These are phyloP conservation scores for Agaricus blazei DNA, from an alignment of 768 basidiomycete genomes.

Conservation along the genomic window DNA sequence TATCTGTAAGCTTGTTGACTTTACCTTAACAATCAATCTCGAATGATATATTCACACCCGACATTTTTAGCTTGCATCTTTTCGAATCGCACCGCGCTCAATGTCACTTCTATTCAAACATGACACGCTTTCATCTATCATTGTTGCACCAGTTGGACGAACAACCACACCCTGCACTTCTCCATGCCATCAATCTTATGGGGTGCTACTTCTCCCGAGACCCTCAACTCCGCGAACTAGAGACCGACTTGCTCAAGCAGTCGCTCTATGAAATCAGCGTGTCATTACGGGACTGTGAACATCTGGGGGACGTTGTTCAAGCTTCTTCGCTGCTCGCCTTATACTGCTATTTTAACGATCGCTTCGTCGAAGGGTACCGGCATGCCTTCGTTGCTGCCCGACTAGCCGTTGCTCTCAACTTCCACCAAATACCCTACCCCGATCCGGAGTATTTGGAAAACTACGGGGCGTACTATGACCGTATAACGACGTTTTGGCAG, in stretches of 20 bases:
- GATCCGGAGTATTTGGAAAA: conserved; percentile 15
- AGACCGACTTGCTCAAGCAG: conserved; percentile 43
- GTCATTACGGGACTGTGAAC: conserved; percentile 51
- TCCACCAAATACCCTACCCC: conserved; percentile 44
- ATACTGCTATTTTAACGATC: conserved; percentile 54
- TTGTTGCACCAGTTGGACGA: conserved; percentile 2
- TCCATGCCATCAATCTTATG: conserved; percentile 58
- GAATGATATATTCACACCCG: neutral
- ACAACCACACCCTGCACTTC: conserved; percentile 50
- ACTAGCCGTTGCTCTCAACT: conserved; percentile 55
- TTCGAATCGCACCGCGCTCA: conserved; percentile 56
- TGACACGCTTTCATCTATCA: conserved; percentile 31
- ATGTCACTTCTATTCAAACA: conserved; percentile 51
- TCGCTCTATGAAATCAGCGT: conserved; percentile 45
- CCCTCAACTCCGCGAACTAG: conserved; percentile 34
- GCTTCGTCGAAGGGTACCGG: conserved; percentile 54
- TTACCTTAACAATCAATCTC: neutral
- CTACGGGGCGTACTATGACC: conserved; percentile 23
- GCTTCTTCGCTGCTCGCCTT: conserved; percentile 55
- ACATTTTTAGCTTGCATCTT: conserved; percentile 38
- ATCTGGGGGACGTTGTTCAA: conserved; percentile 53
- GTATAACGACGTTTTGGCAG: conserved; percentile 56
- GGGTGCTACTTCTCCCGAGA: conserved; percentile 50
- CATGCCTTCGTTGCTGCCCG: conserved; percentile 57
- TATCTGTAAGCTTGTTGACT: conserved; percentile 26